Evolutionary conservation across 495 filamentous ascomycete species (phyloP), one percentile per base, ranked within the genome.

Genomic region (Talaromyces ruber): DNA sequence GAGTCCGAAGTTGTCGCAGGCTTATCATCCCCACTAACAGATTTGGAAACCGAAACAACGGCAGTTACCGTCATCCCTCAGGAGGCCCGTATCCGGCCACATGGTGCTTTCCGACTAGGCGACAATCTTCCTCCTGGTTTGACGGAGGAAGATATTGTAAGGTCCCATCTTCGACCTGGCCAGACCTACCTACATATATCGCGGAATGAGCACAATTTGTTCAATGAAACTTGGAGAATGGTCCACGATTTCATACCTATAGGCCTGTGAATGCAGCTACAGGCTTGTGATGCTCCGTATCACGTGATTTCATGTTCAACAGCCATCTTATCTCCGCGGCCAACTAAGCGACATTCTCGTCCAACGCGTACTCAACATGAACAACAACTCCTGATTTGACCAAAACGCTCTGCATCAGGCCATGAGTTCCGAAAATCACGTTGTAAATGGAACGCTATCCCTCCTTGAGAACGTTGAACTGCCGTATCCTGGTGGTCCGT

Each of bases 61-160:
- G 18, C 54, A 22, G 12, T 63, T 43, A 24, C 16, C 0, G 21
- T 65, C 25, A 63, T 75, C 16, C 69, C 71, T 1, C 68, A 69
- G 62, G 72, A 74, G 54, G 71, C 70, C 22, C 72, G 72, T 2
- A 62, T 75, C 47, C 54, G 51, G 5, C 66, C 67, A 1, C 65
- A 69, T 51, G 54, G 62, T 30, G 37, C 71, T 5, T 71, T 76
- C 56, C 62, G 66, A 18, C 65, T 64, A 24, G 26, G 32, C 8
- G 65, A 74, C 30, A 65, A 68, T 3, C 53, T 66, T 45, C 67
- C 70, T 16, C 62, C 62, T 1, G 64, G 57, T 0, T 64, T 63
- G 6, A 63, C 29, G 4, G 53, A 68, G 8, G 62, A 64, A 26
- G 66, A 71, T 14, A 25, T 72, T 22, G 56, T 32, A 1, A 60